These are phyloP conservation scores for Lachnum nothofagi DNA, from an alignment of 2,329 filamentous ascomycete genomes.

Conservation along the genomic window DNA sequence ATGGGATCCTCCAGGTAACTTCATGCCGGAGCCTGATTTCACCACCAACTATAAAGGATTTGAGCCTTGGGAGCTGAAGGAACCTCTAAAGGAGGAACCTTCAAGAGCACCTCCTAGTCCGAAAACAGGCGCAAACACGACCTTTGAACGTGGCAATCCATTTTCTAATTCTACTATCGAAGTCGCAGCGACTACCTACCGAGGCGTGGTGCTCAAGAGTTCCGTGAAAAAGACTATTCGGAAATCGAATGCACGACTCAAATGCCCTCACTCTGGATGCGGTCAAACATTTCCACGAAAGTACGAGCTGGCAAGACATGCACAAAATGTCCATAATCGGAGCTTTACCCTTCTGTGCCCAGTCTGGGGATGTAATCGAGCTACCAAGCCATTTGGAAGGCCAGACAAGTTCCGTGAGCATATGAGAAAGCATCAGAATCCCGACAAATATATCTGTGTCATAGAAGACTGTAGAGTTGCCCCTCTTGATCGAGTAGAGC, in stretches of 20 bases:
- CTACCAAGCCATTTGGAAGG: slow-evolving; percentile 7
- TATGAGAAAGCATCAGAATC: slow-evolving; percentile 8
- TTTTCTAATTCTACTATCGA: not conserved
- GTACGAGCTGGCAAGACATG: slow-evolving; percentile 12
- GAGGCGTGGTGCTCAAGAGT: not conserved
- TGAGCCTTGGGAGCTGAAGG: no score
- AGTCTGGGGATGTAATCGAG: slow-evolving; percentile 12
- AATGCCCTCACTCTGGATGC: slow-evolving; percentile 8
- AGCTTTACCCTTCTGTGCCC: slow-evolving; percentile 1
- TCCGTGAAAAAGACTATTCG: not conserved
- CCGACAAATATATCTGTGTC: slow-evolving; percentile 3
- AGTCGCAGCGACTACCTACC: not conserved
- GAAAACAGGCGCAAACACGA: no score
- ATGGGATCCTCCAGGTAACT: no score
- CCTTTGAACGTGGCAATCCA: no score
- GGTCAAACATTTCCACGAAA: slow-evolving; percentile 9
- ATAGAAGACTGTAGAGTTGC: slow-evolving; percentile 5
- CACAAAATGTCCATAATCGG: slow-evolving; percentile 7
- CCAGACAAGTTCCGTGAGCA: slow-evolving; percentile 14
- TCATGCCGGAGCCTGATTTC: no score
- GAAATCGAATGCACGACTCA: slow-evolving; percentile 4
- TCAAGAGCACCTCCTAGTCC: no score
- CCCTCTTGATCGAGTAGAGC: slow-evolving; percentile 5
- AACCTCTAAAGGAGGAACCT: no score
- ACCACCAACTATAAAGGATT: no score